These are phyloP conservation scores for Pelargonium cotyledonis DNA, from an alignment of 441 rosid species.

Conservation along the genomic window DNA sequence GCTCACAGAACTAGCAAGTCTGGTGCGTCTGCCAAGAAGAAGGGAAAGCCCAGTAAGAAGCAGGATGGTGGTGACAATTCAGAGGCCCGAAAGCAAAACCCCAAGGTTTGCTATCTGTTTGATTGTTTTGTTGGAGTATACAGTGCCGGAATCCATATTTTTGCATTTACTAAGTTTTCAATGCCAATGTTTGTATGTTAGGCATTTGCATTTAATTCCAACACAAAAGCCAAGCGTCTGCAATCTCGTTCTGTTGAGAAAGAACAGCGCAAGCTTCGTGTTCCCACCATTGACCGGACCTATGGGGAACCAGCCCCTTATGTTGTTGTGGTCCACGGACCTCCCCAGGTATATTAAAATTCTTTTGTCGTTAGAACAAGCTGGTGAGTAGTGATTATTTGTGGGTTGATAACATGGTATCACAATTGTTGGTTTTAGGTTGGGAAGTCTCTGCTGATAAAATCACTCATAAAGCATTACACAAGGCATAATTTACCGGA, in stretches of 20 bases:
- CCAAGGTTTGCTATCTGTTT: not conserved
- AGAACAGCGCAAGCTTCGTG: constrained; percentile 77
- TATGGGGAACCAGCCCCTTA: constrained; percentile 73
- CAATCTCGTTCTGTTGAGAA: constrained; percentile 66
- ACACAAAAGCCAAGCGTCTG: constrained; percentile 54
- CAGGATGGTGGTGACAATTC: not conserved
- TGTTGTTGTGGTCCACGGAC: constrained; percentile 89
- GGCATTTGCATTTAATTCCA: constrained; percentile 65
- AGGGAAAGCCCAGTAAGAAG: not conserved
- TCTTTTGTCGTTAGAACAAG: not conserved
- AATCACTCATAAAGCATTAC: constrained; percentile 72
- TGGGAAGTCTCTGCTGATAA: constrained; percentile 81
- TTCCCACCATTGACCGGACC: constrained; percentile 69
- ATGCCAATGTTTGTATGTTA: constrained; percentile 14
- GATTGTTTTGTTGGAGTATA: not conserved
- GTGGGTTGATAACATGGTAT: not conserved
- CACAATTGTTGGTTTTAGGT: constrained; percentile 38
- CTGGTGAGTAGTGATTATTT: not conserved
- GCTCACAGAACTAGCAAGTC: constrained; percentile 6
- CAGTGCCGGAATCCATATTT: not conserved
- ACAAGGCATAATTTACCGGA: constrained; percentile 73
- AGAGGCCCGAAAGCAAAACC: constrained; percentile 3
- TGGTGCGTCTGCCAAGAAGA: constrained; percentile 1
- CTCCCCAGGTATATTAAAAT: constrained; percentile 52
- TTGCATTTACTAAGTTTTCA: not conserved